A percentile compares a stretch with the other conserved stretches of the same genome.
Conservation (phyloP, 2,329 filamentous ascomycete species). For the Diaporthe aspalathi region DNA sequence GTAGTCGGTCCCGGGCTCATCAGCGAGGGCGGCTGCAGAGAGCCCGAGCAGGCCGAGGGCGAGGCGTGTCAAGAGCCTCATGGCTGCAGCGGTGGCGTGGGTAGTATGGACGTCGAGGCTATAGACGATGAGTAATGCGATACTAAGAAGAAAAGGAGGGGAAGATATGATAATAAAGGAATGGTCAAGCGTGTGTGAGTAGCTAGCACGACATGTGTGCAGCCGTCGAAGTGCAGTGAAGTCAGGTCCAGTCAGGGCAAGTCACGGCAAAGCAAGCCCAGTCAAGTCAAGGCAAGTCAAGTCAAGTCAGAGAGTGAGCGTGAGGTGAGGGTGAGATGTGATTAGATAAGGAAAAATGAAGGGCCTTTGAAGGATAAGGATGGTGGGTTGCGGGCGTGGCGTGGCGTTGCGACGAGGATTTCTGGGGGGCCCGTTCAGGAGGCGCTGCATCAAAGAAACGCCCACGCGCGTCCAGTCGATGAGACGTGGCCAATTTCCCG, state of each 20-base stretch:
- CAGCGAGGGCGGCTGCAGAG: slow-evolving; percentile 65
- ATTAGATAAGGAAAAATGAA: slow-evolving; percentile 26
- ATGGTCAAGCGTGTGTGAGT: background rate
- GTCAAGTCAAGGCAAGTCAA: background rate
- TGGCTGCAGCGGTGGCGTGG: background rate
- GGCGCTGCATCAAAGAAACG: background rate
- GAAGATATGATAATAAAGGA: background rate
- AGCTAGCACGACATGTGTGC: slow-evolving; percentile 17
- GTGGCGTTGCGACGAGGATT: slow-evolving; percentile 4
- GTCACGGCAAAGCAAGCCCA: background rate
- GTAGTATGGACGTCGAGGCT: background rate
- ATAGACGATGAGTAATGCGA: background rate
- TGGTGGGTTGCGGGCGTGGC: background rate
- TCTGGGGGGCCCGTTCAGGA: slow-evolving; percentile 8
- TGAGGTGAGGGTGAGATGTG: background rate
- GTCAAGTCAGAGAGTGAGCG: slow-evolving; percentile 6
- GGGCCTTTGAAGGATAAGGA: slow-evolving; percentile 25
- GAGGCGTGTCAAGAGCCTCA: slow-evolving; percentile 52
- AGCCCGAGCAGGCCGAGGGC: slow-evolving; percentile 62
- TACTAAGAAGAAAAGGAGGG: background rate
- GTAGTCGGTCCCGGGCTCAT: slow-evolving; percentile 69
- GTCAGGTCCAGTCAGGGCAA: background rate
- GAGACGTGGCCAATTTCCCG: slow-evolving; percentile 40
- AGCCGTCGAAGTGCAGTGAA: slow-evolving; percentile 11
- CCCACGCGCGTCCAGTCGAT: background rate